Conservation (phyloP, 208 protist genomes). For the Tritrichomonas musculus region DNA sequence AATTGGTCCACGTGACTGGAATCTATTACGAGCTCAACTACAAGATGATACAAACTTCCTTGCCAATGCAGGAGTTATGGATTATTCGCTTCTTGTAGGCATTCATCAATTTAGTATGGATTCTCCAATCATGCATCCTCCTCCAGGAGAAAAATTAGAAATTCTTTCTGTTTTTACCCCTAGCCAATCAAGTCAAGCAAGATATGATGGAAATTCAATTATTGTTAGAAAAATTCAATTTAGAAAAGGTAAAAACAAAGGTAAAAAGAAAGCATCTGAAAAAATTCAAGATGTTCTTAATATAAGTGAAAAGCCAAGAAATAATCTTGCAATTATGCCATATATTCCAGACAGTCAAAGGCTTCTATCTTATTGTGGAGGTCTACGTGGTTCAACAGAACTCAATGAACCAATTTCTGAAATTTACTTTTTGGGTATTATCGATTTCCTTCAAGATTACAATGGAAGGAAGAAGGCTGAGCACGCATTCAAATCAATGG, state of each 20-base stretch:
- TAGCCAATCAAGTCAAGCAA: not conserved
- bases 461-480: constrained; percentile 33
- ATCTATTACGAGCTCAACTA: not conserved
- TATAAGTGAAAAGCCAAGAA: not conserved
- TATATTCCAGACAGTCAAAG: not conserved
- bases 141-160: not conserved
- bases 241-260: not conserved
- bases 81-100: constrained; percentile 37
- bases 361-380: not conserved
- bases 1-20: not conserved
- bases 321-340: not conserved
- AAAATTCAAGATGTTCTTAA: not conserved
- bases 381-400: not conserved
- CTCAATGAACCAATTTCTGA: not conserved
- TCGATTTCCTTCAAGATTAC: constrained; percentile 38
- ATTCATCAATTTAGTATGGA: constrained; percentile 18
- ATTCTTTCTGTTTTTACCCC: not conserved
- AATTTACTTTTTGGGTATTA: constrained; percentile 40
- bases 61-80: not conserved
- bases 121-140: not conserved
- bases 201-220: not conserved
- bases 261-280: not conserved
- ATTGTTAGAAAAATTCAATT: not conserved
- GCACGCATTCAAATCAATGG: not conserved
- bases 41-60: constrained; percentile 34